These are phyloP conservation scores for Parathielavia hyrcaniae DNA, from an alignment of 495 filamentous ascomycete genomes.

Conservation along the genomic window DNA sequence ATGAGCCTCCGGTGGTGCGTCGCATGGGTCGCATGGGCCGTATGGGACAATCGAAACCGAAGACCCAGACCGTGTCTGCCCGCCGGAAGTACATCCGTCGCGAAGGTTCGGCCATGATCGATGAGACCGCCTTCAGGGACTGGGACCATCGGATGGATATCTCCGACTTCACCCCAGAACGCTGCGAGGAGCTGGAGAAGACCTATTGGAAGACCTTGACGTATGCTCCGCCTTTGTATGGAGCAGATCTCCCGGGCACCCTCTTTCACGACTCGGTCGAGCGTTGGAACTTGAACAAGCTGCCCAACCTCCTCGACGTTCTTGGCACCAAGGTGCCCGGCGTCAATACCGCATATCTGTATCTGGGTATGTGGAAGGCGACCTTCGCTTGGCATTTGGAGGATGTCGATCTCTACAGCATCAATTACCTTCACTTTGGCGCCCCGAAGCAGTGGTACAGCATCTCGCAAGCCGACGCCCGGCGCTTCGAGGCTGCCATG, in stretches of 20 bases:
- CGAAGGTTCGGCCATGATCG: slow-evolving; percentile 64
- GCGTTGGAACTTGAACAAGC: slow-evolving; percentile 88
- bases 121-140: slow-evolving; percentile 77
- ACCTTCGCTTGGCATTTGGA: slow-evolving; percentile 99
- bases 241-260: slow-evolving; percentile 92
- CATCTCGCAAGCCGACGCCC: slow-evolving; percentile 93
- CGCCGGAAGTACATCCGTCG: slow-evolving; percentile 75
- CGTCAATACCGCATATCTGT: slow-evolving; percentile 98
- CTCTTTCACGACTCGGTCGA: slow-evolving; percentile 86
- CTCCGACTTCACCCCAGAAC: slow-evolving; percentile 78
- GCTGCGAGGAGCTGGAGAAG: slow-evolving; percentile 88
- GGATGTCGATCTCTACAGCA: slow-evolving; percentile 97
- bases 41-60: slow-evolving; percentile 39
- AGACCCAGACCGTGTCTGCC: slow-evolving; percentile 51
- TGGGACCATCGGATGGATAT: slow-evolving; percentile 85
- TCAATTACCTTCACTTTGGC: slow-evolving; percentile 98
- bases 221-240: slow-evolving; percentile 90
- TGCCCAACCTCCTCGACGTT: slow-evolving; percentile 89
- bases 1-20: slow-evolving; percentile 31
- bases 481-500: slow-evolving; percentile 91
- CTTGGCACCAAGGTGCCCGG: slow-evolving; percentile 92
- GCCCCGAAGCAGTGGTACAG: slow-evolving; percentile 99
- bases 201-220: slow-evolving; percentile 95
- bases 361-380: slow-evolving; percentile 98
- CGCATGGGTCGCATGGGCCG: slow-evolving; percentile 33